Base-by-base conservation (phyloP, 805 yeast species). In the Starmerella tilneyi region DNA sequence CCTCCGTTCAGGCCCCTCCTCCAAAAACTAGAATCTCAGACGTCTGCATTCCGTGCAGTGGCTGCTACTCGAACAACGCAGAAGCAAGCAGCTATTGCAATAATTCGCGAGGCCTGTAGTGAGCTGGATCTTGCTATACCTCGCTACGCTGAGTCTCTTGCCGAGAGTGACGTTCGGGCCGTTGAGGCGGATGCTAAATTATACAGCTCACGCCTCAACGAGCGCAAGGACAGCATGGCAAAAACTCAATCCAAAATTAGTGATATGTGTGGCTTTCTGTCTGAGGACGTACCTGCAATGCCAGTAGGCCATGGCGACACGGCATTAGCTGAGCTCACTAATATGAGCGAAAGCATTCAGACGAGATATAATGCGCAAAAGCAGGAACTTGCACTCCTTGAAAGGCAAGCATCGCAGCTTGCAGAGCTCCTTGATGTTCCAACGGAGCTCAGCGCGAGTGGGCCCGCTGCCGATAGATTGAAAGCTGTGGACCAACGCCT, bases 1-100 rank as follows among this genome's bases (percentile, higher is more conserved):
- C 41, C 41, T 5, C 41, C 41, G 3, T 38, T 19, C 26, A 16
- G 26, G 26, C 41, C 41, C 4, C 26, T 38, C 11, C 33, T 38
- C 17, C 29, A 21, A 9, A 16, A 13, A 13, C 33, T 38, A 5
- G 20, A 26, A 13, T 13, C 41, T 6, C 33, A 38, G 26, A 38
- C 33, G 13, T 21, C 20, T 17, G 23, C 27, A 15, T 27, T 38
- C 17, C 33, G 27, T 4, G 16, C 11, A 7, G 13, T 38, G 5
- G 31, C 31, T 2, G n/a, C 9, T 3, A 19, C 16, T 8, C 41
- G 41, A 12, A n/a, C 26, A 11, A 19, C 16, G 13, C 31, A 19
- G 3, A 26, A n/a, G 4, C 5, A 20, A 12, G 19, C 5, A 5
- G 41, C 41, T 3, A n/a, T 19, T 5, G 12, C 17, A 11, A 4